A percentile compares a stretch with the other conserved stretches of the same genome.
phyloP scores from a whole-genome alignment of 192 early-diverging fungal genomes.

The Linnemannia zychae region DNA sequence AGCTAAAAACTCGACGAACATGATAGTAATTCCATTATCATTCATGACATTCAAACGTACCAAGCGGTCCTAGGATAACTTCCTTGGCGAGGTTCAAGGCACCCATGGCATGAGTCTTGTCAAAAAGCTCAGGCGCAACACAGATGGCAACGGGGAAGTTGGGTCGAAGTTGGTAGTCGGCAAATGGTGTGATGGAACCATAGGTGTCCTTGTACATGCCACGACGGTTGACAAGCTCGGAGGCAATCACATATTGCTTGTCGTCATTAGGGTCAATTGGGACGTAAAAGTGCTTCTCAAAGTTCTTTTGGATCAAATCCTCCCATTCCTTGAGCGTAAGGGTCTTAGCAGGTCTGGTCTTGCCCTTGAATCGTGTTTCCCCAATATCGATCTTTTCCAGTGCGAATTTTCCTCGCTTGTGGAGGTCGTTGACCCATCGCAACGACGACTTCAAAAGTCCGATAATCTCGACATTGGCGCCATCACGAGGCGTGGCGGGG shows the following conservation, averaged over 20 bases:
- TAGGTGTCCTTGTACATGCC: conserved; percentile 96
- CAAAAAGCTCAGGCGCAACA: conserved; percentile 95
- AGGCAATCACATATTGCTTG: conserved; percentile 67
- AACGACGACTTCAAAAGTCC: conserved; percentile 90
- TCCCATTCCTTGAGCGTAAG: conserved; percentile 86
- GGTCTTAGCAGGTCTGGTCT: conserved; percentile 9
- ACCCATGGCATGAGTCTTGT: conserved; percentile 77
- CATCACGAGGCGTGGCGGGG: conserved; percentile 95
- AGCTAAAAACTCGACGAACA: not conserved
- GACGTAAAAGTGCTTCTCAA: conserved; percentile 93
- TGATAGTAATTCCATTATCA: not conserved
- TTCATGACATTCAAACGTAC: conserved; percentile 1
- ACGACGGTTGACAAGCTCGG: conserved; percentile 82
- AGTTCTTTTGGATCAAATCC: conserved; percentile 79
- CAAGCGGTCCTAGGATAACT: conserved; percentile 81
- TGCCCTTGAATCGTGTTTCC: conserved; percentile 64
- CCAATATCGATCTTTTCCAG: conserved; percentile 23
- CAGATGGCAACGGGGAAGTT: conserved; percentile 94
- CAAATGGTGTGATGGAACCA: conserved; percentile 76
- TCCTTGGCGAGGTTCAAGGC: conserved; percentile 80
- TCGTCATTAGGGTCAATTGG: conserved; percentile 82
- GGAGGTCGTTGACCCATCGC: conserved; percentile 80
- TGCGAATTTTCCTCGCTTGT: conserved; percentile 41
- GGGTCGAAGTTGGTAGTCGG: conserved; percentile 94
- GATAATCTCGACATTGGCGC: conserved; percentile 91